Evolutionary conservation across 805 yeast genomes (phyloP), one percentile per base, ranked within the genome.

Genomic region (Saccharomycopsis amapae): DNA sequence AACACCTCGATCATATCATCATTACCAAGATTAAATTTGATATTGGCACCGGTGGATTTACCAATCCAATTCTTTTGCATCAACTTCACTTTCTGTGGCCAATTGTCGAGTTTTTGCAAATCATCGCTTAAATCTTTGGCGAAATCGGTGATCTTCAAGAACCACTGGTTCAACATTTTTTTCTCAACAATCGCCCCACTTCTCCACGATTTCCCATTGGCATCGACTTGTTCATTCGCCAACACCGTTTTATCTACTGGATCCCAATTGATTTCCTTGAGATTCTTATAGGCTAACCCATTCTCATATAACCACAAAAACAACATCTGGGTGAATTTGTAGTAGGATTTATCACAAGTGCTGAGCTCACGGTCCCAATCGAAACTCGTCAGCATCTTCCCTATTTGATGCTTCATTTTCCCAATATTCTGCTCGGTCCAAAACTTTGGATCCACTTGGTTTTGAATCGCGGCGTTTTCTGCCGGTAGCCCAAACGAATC

Each of bases 401-500:
- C 64, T 83, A 88, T 76, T 63, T 93, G 97, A 17, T 67, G 69
- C 57, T 82, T 85, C 98, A 93, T 93, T 56, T 79, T 84, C 1
- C 62, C 65, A n/a, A 93, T 87, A 59, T 93, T 93, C 13, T 67
- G 57, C 35, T 66, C 70, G 0, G 98, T 93, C 98, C 98, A 93
- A 1, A 62, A 72, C 0, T 77, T 75, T 0, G 98, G 97, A 51
- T 77, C 78, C 10, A 86, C 71, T 1, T 78, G 78, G 51, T 95
- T 66, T 61, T 89, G 96, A 25, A 87, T 80, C 0, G 98, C 98
- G 0, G 98, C 98, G 62, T 93, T 93, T 61, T 93, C 98, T 1
- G 98, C 98, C 0, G 98, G 98, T 23, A 93, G 68, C 1, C 98
- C 98, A 70, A 93, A 93, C 0, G 97, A 95, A 68, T 93, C 98